Conservation (phyloP, 2,329 filamentous ascomycete genomes). For the Piedraia hortae region DNA sequence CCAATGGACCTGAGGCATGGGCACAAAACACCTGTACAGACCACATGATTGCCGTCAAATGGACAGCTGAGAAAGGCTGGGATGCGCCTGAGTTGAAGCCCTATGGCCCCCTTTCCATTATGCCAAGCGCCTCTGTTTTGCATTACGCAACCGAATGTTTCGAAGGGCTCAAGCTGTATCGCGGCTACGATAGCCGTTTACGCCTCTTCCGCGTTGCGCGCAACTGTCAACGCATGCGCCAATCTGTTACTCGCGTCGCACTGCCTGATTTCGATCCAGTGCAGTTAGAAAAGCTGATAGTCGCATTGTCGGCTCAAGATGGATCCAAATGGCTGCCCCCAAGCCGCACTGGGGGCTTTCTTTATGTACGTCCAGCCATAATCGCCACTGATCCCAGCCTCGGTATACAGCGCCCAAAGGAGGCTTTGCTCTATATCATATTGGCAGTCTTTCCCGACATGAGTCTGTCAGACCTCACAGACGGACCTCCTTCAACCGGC, state of each 20-base stretch:
- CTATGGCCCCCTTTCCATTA: conserved; percentile 49
- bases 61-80: conserved; percentile 43
- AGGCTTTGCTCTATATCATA: conserved; percentile 77
- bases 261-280: conserved; percentile 44
- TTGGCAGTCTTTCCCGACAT: conserved; percentile 21
- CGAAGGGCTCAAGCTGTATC: conserved; percentile 55
- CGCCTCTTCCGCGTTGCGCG: conserved; percentile 51
- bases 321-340: conserved; percentile 54
- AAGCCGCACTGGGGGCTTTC: conserved; percentile 36
- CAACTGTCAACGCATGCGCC: conserved; percentile 38
- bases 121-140: conserved; percentile 53
- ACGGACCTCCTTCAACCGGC: conserved; percentile 10
- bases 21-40: conserved; percentile 33
- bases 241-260: conserved; percentile 33
- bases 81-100: conserved; percentile 43
- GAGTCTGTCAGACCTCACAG: conserved; percentile 11
- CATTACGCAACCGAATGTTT: conserved; percentile 87
- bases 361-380: conserved; percentile 57
- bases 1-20: conserved; percentile 15
- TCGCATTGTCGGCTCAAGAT: conserved; percentile 43
- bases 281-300: conserved; percentile 47
- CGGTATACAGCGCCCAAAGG: conserved; percentile 50
- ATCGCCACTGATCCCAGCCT: conserved; percentile 61
- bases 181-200: conserved; percentile 39
- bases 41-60: conserved; percentile 60